Conservation (phyloP, 1,139 yeast species). For the Suhomyces anneliseae region DNA sequence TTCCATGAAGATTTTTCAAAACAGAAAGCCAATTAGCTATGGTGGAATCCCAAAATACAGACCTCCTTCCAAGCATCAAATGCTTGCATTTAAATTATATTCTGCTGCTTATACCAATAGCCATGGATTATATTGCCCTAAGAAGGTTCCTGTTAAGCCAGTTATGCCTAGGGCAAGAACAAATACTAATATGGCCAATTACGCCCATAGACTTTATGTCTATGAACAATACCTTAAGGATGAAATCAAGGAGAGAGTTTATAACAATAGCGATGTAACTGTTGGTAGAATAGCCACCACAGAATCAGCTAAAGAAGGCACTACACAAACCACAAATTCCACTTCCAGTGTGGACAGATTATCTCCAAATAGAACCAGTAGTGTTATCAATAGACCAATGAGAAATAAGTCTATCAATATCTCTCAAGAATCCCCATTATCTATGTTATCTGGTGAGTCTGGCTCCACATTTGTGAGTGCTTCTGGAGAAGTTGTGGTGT, state of each 20-base stretch:
- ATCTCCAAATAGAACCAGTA: background rate
- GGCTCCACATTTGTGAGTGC: background rate
- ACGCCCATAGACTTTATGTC: conserved; percentile 21
- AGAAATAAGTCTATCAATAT: background rate
- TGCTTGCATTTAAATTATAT: conserved; percentile 8
- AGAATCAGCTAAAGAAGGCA: too few species aligned
- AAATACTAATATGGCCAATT: conserved; percentile 26
- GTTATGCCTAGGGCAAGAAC: conserved; percentile 22
- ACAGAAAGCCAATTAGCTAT: background rate
- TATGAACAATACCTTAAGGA: conserved; percentile 15
- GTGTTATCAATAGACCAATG: background rate
- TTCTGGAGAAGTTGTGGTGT: conserved; percentile 5
- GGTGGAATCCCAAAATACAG: conserved; percentile 14
- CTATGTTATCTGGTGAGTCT: background rate
- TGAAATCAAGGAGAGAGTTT: conserved; percentile 2
- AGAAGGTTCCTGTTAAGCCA: conserved; percentile 14
- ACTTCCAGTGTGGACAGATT: background rate
- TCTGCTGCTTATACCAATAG: background rate
- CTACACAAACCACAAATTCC: too few species aligned
- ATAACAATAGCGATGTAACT: background rate
- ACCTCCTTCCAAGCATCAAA: conserved; percentile 17
- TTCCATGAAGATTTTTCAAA: conserved; percentile 6
- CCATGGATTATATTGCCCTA: background rate
- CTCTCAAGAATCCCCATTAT: background rate
- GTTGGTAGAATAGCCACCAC: too few species aligned